These are phyloP conservation scores for Cystobasidium tubakii DNA, from an alignment of 768 basidiomycete species.

Conservation along the genomic window DNA sequence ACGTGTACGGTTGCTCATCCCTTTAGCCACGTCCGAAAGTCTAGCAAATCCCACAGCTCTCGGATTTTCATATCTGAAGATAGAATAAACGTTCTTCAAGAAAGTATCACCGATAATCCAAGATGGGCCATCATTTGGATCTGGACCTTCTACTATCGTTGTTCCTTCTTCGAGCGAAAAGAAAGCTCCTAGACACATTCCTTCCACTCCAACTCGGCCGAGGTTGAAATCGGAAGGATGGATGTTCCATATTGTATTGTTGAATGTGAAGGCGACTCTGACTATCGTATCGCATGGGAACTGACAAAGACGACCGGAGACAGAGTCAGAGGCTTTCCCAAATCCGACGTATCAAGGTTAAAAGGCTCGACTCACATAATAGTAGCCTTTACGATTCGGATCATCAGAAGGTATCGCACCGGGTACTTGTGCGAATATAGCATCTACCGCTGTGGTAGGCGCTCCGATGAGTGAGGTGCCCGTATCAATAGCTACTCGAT, in stretches of 20 bases:
- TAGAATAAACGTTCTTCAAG: slow-evolving; percentile 85
- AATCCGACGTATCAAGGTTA: background rate
- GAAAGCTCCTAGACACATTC: slow-evolving; percentile 73
- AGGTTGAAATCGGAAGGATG: slow-evolving; percentile 72
- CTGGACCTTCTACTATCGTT: background rate
- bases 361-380: background rate
- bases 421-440: slow-evolving; percentile 69
- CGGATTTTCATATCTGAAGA: slow-evolving; percentile 32
- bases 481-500: slow-evolving; percentile 84
- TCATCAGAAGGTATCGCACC: slow-evolving; percentile 51
- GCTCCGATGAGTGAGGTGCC: slow-evolving; percentile 93
- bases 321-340: background rate
- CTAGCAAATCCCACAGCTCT: slow-evolving; percentile 36
- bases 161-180: slow-evolving; percentile 58
- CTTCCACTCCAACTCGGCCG: slow-evolving; percentile 53
- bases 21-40: slow-evolving; percentile 10
- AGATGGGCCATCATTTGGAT: slow-evolving; percentile 1
- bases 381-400: slow-evolving; percentile 18
- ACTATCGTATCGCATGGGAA: slow-evolving; percentile 17
- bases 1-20: background rate
- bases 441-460: slow-evolving; percentile 58
- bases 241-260: slow-evolving; percentile 60
- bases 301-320: no score
- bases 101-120: slow-evolving; percentile 45
- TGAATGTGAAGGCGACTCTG: slow-evolving; percentile 18